Conservation (phyloP, 2,329 filamentous ascomycete species). For the Aspergillus sp. region DNA sequence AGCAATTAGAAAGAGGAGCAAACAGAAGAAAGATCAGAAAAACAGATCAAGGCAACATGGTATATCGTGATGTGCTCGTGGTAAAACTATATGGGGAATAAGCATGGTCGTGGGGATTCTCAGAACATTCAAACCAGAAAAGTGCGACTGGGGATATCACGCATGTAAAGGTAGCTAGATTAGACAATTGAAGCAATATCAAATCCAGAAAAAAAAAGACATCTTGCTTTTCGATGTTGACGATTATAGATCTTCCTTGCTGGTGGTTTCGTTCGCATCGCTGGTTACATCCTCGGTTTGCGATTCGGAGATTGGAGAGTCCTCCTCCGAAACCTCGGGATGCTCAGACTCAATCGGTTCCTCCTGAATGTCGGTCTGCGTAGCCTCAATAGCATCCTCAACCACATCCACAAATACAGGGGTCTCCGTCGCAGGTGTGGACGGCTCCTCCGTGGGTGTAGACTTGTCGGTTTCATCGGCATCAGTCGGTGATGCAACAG, state of each 20-base stretch:
- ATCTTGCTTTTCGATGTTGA: background rate
- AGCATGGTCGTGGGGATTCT: slow-evolving; percentile 19
- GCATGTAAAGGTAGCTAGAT: slow-evolving; percentile 6
- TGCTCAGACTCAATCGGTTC: background rate
- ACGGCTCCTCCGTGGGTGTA: background rate
- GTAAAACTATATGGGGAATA: slow-evolving; percentile 38
- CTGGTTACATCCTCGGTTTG: slow-evolving; percentile 48
- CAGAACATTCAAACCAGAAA: slow-evolving; percentile 12
- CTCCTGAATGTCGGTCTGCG: background rate
- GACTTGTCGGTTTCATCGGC: background rate
- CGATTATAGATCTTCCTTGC: slow-evolving; percentile 27
- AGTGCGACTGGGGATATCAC: slow-evolving; percentile 9
- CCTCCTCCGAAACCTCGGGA: background rate
- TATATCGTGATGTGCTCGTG: slow-evolving; percentile 28
- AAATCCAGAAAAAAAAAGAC: background rate
- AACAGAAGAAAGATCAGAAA: slow-evolving; percentile 3
- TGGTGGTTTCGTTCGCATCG: slow-evolving; percentile 47
- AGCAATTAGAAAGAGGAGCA: background rate
- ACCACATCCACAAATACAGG: background rate
- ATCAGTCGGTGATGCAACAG: slow-evolving; percentile 34
- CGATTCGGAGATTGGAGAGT: background rate
- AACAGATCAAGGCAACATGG: slow-evolving; percentile 16
- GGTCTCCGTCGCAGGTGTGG: background rate
- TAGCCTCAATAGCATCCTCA: background rate
- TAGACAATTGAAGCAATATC: background rate